A percentile compares a stretch with the other conserved stretches of the same genome.
Evolutionary conservation across 148 eudicot species (phyloP).

Genomic region (Polygonum maritimum): DNA sequence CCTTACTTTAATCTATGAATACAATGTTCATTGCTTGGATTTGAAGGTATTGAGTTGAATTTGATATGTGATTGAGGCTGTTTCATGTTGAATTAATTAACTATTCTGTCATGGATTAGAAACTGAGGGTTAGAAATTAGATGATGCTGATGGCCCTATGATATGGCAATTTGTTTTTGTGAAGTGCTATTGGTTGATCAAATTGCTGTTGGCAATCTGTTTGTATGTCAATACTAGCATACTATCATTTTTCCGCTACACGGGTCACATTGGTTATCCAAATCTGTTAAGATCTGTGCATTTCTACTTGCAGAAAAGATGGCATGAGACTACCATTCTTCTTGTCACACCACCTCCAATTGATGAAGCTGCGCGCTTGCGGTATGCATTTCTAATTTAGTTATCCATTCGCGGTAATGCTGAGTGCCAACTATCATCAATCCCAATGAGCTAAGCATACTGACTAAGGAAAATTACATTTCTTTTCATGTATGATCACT

Average conservation of each 20-base stretch:
- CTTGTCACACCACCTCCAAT: conserved; percentile 86
- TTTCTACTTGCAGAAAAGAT: conserved; percentile 42
- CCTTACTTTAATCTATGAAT: no score
- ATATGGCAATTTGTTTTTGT: no score
- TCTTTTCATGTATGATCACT: neutral
- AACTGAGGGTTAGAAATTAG: no score
- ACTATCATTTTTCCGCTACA: neutral
- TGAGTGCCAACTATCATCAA: neutral
- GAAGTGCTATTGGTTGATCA: no score
- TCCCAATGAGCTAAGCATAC: neutral
- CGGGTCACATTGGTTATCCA: neutral
- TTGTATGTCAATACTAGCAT: neutral
- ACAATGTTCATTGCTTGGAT: neutral
- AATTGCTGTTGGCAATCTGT: no score
- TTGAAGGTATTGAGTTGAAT: neutral
- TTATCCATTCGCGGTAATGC: neutral
- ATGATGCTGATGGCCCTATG: no score
- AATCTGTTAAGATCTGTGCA: neutral
- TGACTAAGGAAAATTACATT: neutral
- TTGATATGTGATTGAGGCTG: neutral
- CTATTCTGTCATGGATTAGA: no score
- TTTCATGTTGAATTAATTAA: neutral
- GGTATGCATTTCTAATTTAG: conserved; percentile 21
- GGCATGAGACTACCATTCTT: conserved; percentile 45
- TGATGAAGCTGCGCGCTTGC: conserved; percentile 66